Percentiles rank a stretch among this genome's conserved stretches.
Conservation (phyloP, 768 basidiomycete species). For the Leccinum rimulosum region DNA sequence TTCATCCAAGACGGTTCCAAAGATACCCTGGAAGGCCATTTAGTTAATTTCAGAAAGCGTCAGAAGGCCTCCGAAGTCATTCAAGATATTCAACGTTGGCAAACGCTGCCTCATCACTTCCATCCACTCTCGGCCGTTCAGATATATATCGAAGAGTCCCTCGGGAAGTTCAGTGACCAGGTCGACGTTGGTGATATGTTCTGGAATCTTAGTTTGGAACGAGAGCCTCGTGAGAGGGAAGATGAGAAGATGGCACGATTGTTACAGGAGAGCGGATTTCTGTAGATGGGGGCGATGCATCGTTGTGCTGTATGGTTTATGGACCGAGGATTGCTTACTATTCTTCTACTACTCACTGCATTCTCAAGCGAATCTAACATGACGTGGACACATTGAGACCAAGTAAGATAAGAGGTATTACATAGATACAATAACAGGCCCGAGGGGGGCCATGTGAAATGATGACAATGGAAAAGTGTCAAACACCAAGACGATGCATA, state of each 20-base stretch:
- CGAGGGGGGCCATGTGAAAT: neutral
- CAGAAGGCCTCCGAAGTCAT: slow-evolving; percentile 96
- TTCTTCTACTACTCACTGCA: slow-evolving; percentile 5
- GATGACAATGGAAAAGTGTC: neutral
- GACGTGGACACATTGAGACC: neutral
- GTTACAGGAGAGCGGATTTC: slow-evolving; percentile 84
- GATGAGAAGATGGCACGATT: slow-evolving; percentile 95
- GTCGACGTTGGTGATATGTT: slow-evolving; percentile 71
- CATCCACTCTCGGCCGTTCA: slow-evolving; percentile 62
- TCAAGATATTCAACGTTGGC: slow-evolving; percentile 95
- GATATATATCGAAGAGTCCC: slow-evolving; percentile 73
- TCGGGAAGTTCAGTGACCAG: slow-evolving; percentile 68
- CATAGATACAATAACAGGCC: neutral
- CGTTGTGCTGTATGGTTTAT: slow-evolving; percentile 24
- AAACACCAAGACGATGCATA: neutral
- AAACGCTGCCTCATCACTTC: slow-evolving; percentile 87
- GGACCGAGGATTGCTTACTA: slow-evolving; percentile 13
- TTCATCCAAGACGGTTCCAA: slow-evolving; percentile 97
- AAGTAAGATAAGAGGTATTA: neutral
- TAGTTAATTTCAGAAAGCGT: slow-evolving; percentile 96
- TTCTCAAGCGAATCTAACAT: neutral
- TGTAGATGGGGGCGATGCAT: slow-evolving; percentile 38
- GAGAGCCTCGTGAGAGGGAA: slow-evolving; percentile 92
- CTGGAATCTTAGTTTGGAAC: slow-evolving; percentile 82
- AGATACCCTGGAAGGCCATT: slow-evolving; percentile 70